Evolutionary conservation across 345 rosid genomes (phyloP).

Genomic region (Reutealis trisperma): DNA sequence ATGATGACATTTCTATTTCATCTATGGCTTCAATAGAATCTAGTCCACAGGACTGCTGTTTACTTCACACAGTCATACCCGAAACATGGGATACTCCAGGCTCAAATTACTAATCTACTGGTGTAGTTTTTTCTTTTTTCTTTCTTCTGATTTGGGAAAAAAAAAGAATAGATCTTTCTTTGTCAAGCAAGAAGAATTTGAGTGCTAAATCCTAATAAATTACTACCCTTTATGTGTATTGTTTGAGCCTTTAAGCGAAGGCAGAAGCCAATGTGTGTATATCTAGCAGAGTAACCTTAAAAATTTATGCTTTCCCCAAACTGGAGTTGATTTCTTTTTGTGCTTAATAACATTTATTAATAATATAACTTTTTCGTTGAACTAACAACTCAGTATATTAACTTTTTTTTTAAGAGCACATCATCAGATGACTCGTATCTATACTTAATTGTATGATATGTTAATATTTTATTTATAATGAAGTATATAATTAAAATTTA

Average conservation of each 20-base stretch:
- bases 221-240: not conserved
- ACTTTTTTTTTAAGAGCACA: no score
- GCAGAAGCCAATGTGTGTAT: not conserved
- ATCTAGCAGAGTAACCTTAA: no score
- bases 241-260: not conserved
- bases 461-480: no score
- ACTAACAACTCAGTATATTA: no score
- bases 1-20: slow-evolving; percentile 34
- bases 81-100: slow-evolving; percentile 62
- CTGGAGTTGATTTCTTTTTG: not conserved
- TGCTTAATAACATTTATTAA: not conserved
- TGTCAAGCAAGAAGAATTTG: not conserved
- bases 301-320: not conserved
- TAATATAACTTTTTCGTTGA: no score
- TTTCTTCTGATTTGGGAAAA: not conserved
- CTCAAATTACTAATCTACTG: slow-evolving; percentile 35
- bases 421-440: no score
- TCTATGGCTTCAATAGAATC: slow-evolving; percentile 37
- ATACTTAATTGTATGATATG: no score
- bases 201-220: not conserved
- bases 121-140: not conserved
- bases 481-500: no score
- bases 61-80: slow-evolving; percentile 54
- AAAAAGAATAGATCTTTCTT: no score
- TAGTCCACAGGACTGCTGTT: slow-evolving; percentile 34